Conservation (phyloP, 495 filamentous ascomycete genomes). For the Xylaria castorea region DNA sequence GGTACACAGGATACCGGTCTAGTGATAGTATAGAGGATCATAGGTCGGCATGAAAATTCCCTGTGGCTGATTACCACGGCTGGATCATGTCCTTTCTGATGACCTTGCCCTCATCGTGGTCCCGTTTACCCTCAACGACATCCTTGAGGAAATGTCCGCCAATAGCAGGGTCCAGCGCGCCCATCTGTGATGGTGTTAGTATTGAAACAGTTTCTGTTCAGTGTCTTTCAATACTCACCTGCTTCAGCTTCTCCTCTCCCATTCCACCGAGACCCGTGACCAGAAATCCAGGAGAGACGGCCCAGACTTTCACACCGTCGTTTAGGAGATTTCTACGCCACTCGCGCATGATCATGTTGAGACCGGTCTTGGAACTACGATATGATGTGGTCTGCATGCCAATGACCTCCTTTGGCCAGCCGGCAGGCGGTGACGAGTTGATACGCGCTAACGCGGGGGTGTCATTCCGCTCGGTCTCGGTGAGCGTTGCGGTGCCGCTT, state of each 20-base stretch:
- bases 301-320: conserved; percentile 68
- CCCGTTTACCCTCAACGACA: conserved; percentile 56
- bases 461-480: conserved; percentile 42
- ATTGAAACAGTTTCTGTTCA: neutral
- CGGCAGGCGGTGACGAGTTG: conserved; percentile 48
- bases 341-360: conserved; percentile 72
- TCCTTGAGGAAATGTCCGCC: conserved; percentile 53
- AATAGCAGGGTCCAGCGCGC: conserved; percentile 51
- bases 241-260: conserved; percentile 41
- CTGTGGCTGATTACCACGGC: conserved; percentile 42
- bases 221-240: conserved; percentile 33
- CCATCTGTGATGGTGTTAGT: conserved; percentile 32
- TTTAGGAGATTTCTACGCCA: conserved; percentile 59
- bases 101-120: conserved; percentile 56
- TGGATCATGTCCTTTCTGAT: conserved; percentile 47
- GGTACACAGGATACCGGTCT: neutral
- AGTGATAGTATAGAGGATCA: neutral
- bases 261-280: conserved; percentile 58
- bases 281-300: conserved; percentile 61
- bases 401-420: conserved; percentile 46
- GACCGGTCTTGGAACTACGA: conserved; percentile 61
- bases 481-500: conserved; percentile 54
- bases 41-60: neutral
- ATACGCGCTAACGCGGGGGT: conserved; percentile 25
- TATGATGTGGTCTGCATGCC: conserved; percentile 47